These are phyloP conservation scores for Baorangia bicolor DNA, from an alignment of 768 basidiomycete genomes.

Conservation along the genomic window DNA sequence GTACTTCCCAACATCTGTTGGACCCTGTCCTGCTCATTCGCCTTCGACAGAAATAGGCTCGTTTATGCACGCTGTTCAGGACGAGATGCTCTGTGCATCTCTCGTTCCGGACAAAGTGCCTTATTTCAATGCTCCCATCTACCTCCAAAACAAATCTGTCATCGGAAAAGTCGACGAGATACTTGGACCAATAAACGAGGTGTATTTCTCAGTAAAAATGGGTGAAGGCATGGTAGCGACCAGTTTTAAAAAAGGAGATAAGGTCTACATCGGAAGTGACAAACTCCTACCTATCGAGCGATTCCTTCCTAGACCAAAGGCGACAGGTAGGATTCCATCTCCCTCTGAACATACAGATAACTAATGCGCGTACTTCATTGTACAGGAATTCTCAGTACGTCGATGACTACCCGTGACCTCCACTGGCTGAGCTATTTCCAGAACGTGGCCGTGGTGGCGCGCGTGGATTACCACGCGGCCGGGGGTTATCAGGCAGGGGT, in stretches of 20 bases:
- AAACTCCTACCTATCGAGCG: slow-evolving; percentile 95
- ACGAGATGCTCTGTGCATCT: slow-evolving; percentile 95
- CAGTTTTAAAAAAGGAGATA: slow-evolving; percentile 97
- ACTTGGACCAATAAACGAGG: slow-evolving; percentile 98
- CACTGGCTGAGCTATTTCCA: slow-evolving; percentile 35
- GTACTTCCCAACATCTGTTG: slow-evolving; percentile 33
- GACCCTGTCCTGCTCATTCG: slow-evolving; percentile 2
- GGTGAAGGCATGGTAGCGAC: slow-evolving; percentile 91
- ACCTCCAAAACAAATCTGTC: slow-evolving; percentile 91
- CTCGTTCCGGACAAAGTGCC: slow-evolving; percentile 88
- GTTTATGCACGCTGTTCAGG: slow-evolving; percentile 94
- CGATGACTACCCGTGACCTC: background rate
- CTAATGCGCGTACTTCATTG: background rate
- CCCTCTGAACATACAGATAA: slow-evolving; percentile 4
- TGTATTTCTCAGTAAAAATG: slow-evolving; percentile 98
- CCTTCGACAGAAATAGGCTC: slow-evolving; percentile 77
- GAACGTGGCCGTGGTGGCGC: slow-evolving; percentile 46
- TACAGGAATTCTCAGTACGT: slow-evolving; percentile 31
- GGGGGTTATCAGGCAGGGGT: slow-evolving; percentile 29
- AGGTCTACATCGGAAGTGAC: slow-evolving; percentile 96
- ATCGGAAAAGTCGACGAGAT: slow-evolving; percentile 99
- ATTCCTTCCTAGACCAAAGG: slow-evolving; percentile 96
- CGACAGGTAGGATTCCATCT: slow-evolving; percentile 54
- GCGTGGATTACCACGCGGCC: slow-evolving; percentile 26
- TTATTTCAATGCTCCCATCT: slow-evolving; percentile 98